Percentiles rank a stretch among this genome's conserved stretches.
phyloP scores from a whole-genome alignment of 1,284 basidiomycete species.

The Sporisorium reilianum region DNA sequence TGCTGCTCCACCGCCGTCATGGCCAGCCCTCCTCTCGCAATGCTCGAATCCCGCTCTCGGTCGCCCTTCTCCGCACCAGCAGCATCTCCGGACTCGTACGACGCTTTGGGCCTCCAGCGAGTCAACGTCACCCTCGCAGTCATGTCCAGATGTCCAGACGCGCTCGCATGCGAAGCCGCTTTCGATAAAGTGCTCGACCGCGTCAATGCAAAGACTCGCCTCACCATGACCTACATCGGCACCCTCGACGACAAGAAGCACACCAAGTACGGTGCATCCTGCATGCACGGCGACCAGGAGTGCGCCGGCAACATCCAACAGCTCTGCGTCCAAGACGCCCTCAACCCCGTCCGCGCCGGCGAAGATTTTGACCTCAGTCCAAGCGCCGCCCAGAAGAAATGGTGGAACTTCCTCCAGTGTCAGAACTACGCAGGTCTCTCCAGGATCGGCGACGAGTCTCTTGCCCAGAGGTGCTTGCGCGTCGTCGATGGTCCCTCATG shows the following conservation, averaged over 20 bases:
- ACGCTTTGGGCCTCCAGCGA: conserved; percentile 27
- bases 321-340: conserved; percentile 56
- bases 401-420: conserved; percentile 60
- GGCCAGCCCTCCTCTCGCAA: conserved; percentile 13
- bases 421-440: conserved; percentile 48
- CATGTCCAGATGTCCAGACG: conserved; percentile 59
- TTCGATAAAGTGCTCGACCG: conserved; percentile 55
- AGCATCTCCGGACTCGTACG: conserved; percentile 7
- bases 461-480: conserved; percentile 47
- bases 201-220: conserved; percentile 49
- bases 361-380: conserved; percentile 56
- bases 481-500: conserved; percentile 46
- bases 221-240: conserved; percentile 54
- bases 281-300: conserved; percentile 56
- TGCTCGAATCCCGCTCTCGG: conserved; percentile 27
- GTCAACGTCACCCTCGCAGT: conserved; percentile 55
- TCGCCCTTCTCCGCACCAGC: conserved; percentile 17
- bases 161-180: conserved; percentile 50
- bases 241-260: conserved; percentile 30
- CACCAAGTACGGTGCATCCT: conserved; percentile 35
- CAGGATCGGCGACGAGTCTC: conserved; percentile 52
- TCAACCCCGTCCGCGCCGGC: conserved; percentile 52
- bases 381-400: conserved; percentile 51
- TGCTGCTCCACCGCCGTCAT: neutral
- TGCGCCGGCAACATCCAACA: conserved; percentile 60